Base-by-base conservation (phyloP, 202 grass and related monocot genomes). In the Musa balbisiana region DNA sequence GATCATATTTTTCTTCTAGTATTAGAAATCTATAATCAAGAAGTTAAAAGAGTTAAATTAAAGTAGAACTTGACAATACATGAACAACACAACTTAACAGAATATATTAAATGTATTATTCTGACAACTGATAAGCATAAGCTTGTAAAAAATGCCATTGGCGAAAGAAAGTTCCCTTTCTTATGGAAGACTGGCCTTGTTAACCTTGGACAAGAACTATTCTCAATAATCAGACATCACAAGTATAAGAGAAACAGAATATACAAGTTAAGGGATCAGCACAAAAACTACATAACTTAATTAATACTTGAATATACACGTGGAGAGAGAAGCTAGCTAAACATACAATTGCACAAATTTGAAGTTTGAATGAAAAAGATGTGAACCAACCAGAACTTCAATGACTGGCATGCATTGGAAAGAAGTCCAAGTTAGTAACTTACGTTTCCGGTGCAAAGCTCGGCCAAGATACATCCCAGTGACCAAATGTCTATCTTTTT, bases 401-500 rank as follows among this genome's bases (percentile, higher is more conserved):
- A 15, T 14, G 12, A 19, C 15, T 19, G 17, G 17, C 55, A 59
- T 15, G 12, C 55, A 59, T 19, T 13, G 55, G 12, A 19, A 59
- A 43, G 33, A 43, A 43, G 51, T 50, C 43, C 9, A 10, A 23
- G 19, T 51, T 21, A 71, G 73, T 21, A 53, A 83, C 91, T 90
- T 89, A 99, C 91, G 87, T 92, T 99, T 83, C 95, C 95, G 51
- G 95, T 95, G 82, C 95, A 99, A 78, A 99, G 87, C 84, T 99
- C 95, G 19, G 95, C 89, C 80, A 99, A 85, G 80, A 99, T 99
- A 74, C 95, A 99, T 69, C 95, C 95, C 77, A 99, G 88, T 71
- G 95, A 99, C 95, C 95, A 99, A 86, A 99, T 82, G 83, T 99
- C 95, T 80, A 99, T 99, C 78, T 99, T 99, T 83, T 94, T 99